phyloP scores from a whole-genome alignment of 768 basidiomycete genomes.

The Leucogyrophana mollusca region DNA sequence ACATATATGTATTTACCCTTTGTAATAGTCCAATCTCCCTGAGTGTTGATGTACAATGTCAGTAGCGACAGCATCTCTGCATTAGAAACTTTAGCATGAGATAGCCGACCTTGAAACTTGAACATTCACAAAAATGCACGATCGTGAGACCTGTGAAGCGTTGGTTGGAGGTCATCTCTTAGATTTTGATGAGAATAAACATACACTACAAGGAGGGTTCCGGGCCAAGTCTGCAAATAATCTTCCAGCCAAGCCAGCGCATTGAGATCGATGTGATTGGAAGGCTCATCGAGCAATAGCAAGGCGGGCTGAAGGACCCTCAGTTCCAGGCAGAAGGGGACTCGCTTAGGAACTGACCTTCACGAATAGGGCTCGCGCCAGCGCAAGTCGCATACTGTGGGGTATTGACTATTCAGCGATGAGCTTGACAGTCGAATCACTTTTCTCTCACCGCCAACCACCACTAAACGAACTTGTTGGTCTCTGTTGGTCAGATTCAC shows the following conservation, averaged over 20 bases:
- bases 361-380: slow-evolving; percentile 94
- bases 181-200: slow-evolving; percentile 26
- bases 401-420: neutral
- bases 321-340: neutral
- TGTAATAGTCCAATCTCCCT: slow-evolving; percentile 92
- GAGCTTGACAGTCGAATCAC: neutral
- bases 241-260: slow-evolving; percentile 98
- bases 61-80: slow-evolving; percentile 90
- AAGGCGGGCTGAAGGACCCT: slow-evolving; percentile 54
- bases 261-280: slow-evolving; percentile 96
- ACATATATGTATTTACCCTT: slow-evolving; percentile 61
- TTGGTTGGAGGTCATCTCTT: no score
- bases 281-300: slow-evolving; percentile 88
- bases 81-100: slow-evolving; percentile 2
- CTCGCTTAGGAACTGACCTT: slow-evolving; percentile 49
- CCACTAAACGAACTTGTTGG: slow-evolving; percentile 89
- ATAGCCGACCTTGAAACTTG: neutral
- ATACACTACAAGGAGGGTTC: slow-evolving; percentile 90
- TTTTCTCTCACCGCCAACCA: slow-evolving; percentile 79
- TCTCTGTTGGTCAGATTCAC: slow-evolving; percentile 79
- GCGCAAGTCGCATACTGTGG: slow-evolving; percentile 87
- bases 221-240: slow-evolving; percentile 92
- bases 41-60: slow-evolving; percentile 98
- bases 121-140: slow-evolving; percentile 82
- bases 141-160: slow-evolving; percentile 78